Evolutionary conservation across 768 basidiomycete genomes (phyloP), one percentile per base, ranked within the genome.

Genomic region (Kondoa subrosea): DNA sequence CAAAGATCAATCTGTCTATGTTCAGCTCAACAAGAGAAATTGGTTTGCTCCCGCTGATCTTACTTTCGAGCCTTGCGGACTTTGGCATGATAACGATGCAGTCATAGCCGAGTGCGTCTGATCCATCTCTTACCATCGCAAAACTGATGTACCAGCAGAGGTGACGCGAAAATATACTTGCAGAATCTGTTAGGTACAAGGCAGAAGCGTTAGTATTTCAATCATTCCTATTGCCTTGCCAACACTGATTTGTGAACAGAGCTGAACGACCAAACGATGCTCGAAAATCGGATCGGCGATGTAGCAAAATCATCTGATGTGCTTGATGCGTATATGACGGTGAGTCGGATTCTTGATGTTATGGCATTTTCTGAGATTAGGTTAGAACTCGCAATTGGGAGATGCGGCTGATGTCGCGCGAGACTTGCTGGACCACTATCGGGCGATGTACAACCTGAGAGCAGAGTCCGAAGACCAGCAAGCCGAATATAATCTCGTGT

Each of bases 31-130:
- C n/a, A 63, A 27, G 12, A 27, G 61, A 8, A 27, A 3, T n/a
- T 63, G 3, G 3, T 63, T 26, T 32, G 15, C 15, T 17, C 61
- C 61, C n/a, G 29, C 16, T 12, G 61, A 63, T n/a, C 8, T 32
- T 3, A 32, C 2, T 8, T 63, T 63, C 30, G 61, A 63, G 29
- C n/a, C 61, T 30, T 63, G 61, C 30, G 61, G 61, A 33, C 61
- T 63, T 26, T 63, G 61, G 61, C 29, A 31, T 17, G 29, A 33
- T 32, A 21, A 16, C 29, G 29, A 31, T 63, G 3, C 3, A 31
- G 8, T 63, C 14, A 27, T 32, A 21, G 16, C 14, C 8, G n/a
- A 16, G 27, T 63, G 27, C 61, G 27, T 12, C n/a, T 63, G n/a
- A 26, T 16, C 4, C 12, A 27, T 12, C 33, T 4, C 58, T 4